Evolutionary conservation across 495 filamentous ascomycete genomes (phyloP).

Genomic region (Aspergillus coremiiformis): DNA sequence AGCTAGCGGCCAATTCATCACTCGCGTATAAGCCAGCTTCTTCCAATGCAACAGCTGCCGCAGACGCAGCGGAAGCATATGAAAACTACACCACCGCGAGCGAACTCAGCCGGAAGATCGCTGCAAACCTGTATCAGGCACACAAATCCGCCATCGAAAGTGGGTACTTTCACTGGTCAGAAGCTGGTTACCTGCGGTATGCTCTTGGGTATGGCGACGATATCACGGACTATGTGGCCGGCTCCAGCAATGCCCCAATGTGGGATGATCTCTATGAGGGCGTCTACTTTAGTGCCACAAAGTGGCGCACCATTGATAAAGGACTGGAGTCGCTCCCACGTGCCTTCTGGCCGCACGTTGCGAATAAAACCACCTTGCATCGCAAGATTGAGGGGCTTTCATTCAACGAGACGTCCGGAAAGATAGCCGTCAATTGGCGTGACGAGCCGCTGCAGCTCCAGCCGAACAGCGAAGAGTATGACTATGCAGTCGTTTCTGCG

Average conservation of each 20-base stretch:
- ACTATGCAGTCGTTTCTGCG: constrained; percentile 57
- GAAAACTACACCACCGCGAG: constrained; percentile 17
- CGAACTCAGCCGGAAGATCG: constrained; percentile 30
- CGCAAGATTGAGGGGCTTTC: constrained; percentile 41
- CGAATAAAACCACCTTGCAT: constrained; percentile 46
- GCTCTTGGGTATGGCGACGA: constrained; percentile 48
- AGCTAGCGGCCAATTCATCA: constrained; percentile 25
- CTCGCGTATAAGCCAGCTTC: constrained; percentile 26
- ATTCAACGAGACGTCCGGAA: constrained; percentile 33
- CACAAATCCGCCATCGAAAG: constrained; percentile 42
- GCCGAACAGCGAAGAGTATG: constrained; percentile 46
- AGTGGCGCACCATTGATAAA: constrained; percentile 60
- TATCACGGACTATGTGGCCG: constrained; percentile 44
- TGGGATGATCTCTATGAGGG: constrained; percentile 37
- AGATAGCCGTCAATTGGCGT: constrained; percentile 43
- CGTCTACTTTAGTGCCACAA: constrained; percentile 52
- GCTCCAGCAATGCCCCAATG: constrained; percentile 16
- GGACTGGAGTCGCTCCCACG: constrained; percentile 51
- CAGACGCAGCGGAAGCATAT: constrained; percentile 31
- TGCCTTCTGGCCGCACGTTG: constrained; percentile 54
- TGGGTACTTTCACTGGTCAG: constrained; percentile 48
- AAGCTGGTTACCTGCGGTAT: constrained; percentile 54
- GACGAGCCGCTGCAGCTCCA: constrained; percentile 31
- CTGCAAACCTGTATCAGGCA: constrained; percentile 55
- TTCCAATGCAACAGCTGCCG: constrained; percentile 28